A percentile compares a stretch with the other conserved stretches of the same genome.
Conservation (phyloP, 345 rosid species). For the Lepidium sativum region DNA sequence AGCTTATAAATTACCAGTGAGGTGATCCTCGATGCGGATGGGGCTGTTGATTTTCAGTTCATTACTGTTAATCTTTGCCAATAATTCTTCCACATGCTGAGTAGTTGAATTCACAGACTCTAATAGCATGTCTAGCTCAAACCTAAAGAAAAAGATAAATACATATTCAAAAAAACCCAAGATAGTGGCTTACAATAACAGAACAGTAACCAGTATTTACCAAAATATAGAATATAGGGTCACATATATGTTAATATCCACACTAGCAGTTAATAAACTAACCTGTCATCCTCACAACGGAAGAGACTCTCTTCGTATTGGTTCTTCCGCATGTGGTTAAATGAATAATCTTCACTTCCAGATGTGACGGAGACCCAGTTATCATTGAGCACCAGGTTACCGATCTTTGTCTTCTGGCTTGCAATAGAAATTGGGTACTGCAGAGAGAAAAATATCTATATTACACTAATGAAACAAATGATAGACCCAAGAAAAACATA, state of each 20-base stretch:
- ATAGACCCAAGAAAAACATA: background rate
- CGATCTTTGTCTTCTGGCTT: slow-evolving; percentile 73
- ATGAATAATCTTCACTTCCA: slow-evolving; percentile 97
- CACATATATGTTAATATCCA: background rate
- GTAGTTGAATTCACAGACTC: slow-evolving; percentile 73
- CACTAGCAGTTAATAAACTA: slow-evolving; percentile 6
- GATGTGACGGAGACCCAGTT: slow-evolving; percentile 95
- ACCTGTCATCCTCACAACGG: slow-evolving; percentile 94
- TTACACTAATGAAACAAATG: background rate
- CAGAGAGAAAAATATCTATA: slow-evolving; percentile 13
- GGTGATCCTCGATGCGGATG: slow-evolving; percentile 56
- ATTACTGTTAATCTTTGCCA: slow-evolving; percentile 56
- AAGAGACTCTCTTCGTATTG: slow-evolving; percentile 94
- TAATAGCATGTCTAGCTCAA: slow-evolving; percentile 88
- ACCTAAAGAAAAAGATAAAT: slow-evolving; percentile 38
- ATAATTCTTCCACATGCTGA: slow-evolving; percentile 71
- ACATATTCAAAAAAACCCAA: background rate
- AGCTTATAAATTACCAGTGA: slow-evolving; percentile 47
- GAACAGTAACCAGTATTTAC: background rate
- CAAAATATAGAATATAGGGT: background rate
- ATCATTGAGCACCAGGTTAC: slow-evolving; percentile 69
- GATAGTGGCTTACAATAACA: background rate
- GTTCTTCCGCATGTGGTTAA: slow-evolving; percentile 89
- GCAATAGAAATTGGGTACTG: slow-evolving; percentile 78
- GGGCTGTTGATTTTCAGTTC: slow-evolving; percentile 44